Conservation (phyloP, 768 basidiomycete species). For the Termitomyces sp. region DNA sequence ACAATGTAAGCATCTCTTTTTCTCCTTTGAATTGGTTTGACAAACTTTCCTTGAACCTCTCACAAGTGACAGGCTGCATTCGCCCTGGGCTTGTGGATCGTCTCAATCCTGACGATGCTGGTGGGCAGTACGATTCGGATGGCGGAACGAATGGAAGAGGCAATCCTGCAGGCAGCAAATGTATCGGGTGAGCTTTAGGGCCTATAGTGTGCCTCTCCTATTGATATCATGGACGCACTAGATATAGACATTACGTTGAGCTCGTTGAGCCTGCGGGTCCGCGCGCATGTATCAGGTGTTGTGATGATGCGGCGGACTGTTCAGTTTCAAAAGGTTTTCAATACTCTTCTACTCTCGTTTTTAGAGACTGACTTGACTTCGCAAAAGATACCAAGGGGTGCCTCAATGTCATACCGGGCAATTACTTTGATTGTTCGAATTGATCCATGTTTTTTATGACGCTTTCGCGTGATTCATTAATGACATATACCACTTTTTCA, state of each 20-base stretch:
- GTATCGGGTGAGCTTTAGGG: neutral
- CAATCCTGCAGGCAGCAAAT: constrained; percentile 42
- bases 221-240: constrained; percentile 7
- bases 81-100: constrained; percentile 34
- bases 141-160: constrained; percentile 44
- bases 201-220: neutral
- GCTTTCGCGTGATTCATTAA: neutral
- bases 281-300: constrained; percentile 55
- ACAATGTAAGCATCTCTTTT: constrained; percentile 31
- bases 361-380: neutral
- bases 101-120: constrained; percentile 41
- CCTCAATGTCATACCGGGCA: constrained; percentile 45
- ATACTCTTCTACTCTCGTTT: neutral
- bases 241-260: constrained; percentile 57
- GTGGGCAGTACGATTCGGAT: constrained; percentile 57
- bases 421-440: constrained; percentile 44
- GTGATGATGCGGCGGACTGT: constrained; percentile 49
- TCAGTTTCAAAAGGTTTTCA: constrained; percentile 38
- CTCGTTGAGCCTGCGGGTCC: constrained; percentile 45
- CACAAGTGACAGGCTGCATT: constrained; percentile 53
- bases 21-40: neutral
- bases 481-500: no score
- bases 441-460: constrained; percentile 8
- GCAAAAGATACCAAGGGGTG: constrained; percentile 43
- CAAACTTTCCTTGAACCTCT: neutral